These are phyloP conservation scores for Cladochytrium tenue DNA, from an alignment of 371 early-diverging fungal species.

Conservation along the genomic window DNA sequence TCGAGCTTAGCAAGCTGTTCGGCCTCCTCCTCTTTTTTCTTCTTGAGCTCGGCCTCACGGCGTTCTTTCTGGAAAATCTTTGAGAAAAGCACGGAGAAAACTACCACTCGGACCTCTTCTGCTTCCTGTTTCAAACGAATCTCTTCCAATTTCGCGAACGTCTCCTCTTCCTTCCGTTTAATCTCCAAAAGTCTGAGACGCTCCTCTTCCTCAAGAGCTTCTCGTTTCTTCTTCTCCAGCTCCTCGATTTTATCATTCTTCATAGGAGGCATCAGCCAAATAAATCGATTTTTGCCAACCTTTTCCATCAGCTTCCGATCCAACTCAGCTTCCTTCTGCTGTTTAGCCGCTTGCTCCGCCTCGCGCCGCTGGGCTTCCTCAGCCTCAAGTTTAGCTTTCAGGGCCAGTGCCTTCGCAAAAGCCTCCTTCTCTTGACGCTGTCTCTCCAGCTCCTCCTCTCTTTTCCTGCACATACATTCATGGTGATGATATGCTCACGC, in stretches of 20 bases:
- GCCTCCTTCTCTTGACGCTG: background rate
- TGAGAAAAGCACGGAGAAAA: too few relatives aligned
- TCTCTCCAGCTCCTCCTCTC: background rate
- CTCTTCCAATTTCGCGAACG: background rate
- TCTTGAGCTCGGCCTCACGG: background rate
- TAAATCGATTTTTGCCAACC: background rate
- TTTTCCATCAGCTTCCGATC: background rate
- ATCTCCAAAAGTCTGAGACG: background rate
- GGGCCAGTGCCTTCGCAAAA: background rate
- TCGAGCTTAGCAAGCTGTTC: background rate
- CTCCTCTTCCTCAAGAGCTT: background rate
- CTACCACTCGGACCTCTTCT: too few relatives aligned
- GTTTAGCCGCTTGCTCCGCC: background rate
- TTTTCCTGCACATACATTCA: background rate
- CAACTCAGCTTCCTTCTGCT: background rate
- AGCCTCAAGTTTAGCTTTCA: background rate
- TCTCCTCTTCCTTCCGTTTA: background rate
- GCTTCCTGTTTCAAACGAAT: background rate
- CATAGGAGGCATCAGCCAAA: background rate
- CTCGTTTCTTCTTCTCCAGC: background rate
- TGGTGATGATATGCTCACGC: too few relatives aligned
- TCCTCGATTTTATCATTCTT: background rate
- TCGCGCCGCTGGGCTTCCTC: background rate
- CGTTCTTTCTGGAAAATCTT: background rate
- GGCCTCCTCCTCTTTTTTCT: background rate